A percentile compares a stretch with the other conserved stretches of the same genome.
Conservation (phyloP, 2,329 filamentous ascomycete genomes). For the Alternaria atra region DNA sequence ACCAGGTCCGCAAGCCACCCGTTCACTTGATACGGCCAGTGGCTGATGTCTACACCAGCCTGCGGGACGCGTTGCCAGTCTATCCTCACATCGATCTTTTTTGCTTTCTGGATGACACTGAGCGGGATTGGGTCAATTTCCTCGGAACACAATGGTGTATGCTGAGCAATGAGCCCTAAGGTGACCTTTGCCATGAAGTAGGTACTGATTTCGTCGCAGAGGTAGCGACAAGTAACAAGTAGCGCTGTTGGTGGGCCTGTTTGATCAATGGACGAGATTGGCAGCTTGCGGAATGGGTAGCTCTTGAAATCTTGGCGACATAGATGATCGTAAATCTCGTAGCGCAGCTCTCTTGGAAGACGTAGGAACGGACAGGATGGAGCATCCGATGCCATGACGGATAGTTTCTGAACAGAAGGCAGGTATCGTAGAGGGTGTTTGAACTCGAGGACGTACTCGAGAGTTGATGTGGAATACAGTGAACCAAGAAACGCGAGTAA, state of each 20-base stretch:
- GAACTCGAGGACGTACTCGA: background rate
- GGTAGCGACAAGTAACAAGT: constrained; percentile 15
- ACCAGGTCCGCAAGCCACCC: constrained; percentile 21
- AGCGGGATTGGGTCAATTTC: constrained; percentile 1
- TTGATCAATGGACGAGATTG: constrained; percentile 24
- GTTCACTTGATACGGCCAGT: background rate
- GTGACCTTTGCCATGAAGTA: constrained; percentile 27
- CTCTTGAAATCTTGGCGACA: constrained; percentile 10
- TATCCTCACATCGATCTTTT: constrained; percentile 14
- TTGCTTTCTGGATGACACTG: constrained; percentile 2
- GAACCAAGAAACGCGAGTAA: no score
- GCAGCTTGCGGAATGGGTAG: constrained; percentile 22
- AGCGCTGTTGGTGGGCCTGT: constrained; percentile 19
- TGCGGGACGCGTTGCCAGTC: background rate
- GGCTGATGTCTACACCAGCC: background rate
- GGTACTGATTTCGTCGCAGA: constrained; percentile 19
- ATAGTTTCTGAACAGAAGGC: fast-evolving
- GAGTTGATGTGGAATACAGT: background rate
- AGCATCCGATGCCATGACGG: background rate
- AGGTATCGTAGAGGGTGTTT: background rate
- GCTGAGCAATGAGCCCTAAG: constrained; percentile 20
- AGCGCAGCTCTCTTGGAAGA: constrained; percentile 26
- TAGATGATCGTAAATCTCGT: constrained; percentile 26
- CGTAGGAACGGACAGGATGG: constrained; percentile 10
- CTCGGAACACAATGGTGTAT: background rate